A percentile compares a stretch with the other conserved stretches of the same genome.
Evolutionary conservation across 768 basidiomycete species (phyloP).

Genomic region (Pleurotus pulmonarius): DNA sequence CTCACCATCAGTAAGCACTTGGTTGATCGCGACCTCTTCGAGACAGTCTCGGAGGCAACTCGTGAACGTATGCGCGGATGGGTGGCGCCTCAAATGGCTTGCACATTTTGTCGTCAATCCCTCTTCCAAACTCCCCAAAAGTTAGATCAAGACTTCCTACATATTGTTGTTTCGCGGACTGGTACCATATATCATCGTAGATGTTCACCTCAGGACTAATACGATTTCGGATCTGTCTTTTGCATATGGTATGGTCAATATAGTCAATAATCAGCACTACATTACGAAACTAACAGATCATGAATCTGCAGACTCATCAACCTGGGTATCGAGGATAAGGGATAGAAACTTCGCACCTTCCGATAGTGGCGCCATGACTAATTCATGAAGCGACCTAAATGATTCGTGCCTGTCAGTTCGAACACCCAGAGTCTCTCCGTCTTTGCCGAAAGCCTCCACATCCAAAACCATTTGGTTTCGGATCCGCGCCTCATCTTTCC

Average conservation of each 20-base stretch:
- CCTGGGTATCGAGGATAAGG: too few species aligned
- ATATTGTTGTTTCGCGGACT: slow-evolving; percentile 52
- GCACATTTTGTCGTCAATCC: slow-evolving; percentile 49
- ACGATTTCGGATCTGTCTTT: neutral
- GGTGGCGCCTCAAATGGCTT: slow-evolving; percentile 46
- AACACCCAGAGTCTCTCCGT: slow-evolving; percentile 69
- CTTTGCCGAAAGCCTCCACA: slow-evolving; percentile 78
- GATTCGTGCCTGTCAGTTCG: slow-evolving; percentile 47
- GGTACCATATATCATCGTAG: slow-evolving; percentile 54
- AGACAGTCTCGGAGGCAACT: slow-evolving; percentile 57
- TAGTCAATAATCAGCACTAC: neutral
- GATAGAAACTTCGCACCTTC: slow-evolving; percentile 26
- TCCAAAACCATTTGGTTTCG: slow-evolving; percentile 80
- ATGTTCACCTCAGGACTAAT: slow-evolving; percentile 27
- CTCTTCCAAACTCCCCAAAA: slow-evolving; percentile 20
- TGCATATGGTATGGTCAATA: neutral
- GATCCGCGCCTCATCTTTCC: slow-evolving; percentile 86
- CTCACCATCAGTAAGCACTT: slow-evolving; percentile 80
- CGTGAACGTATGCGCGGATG: slow-evolving; percentile 61
- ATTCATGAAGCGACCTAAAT: slow-evolving; percentile 53
- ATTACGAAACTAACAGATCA: neutral
- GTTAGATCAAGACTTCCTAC: slow-evolving; percentile 16
- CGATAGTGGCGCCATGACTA: slow-evolving; percentile 43
- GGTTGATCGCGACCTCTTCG: slow-evolving; percentile 78
- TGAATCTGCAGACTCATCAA: too few species aligned